Percentiles rank a stretch among this genome's conserved stretches.
Evolutionary conservation across 2,329 filamentous ascomycete species (phyloP).

Genomic region (Paramyrothecium sp.): DNA sequence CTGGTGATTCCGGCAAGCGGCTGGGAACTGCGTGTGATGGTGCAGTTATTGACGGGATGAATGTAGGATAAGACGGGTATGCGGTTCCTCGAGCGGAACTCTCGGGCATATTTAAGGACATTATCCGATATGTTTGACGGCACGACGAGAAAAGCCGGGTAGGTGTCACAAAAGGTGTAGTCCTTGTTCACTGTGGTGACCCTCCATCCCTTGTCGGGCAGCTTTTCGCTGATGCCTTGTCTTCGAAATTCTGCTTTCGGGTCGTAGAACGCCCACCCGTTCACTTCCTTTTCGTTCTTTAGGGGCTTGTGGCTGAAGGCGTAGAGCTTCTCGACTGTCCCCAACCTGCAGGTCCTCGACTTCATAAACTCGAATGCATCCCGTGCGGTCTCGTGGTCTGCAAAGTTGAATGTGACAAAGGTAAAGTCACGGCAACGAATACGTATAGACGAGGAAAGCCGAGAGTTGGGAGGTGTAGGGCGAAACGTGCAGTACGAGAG

Average conservation of each 20-base stretch:
- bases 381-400: constrained; percentile 69
- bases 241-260: constrained; percentile 80
- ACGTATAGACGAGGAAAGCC: constrained; percentile 77
- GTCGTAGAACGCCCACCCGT: constrained; percentile 85
- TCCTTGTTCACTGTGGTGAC: constrained; percentile 87
- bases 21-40: constrained; percentile 92
- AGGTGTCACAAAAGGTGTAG: constrained; percentile 89
- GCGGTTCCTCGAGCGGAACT: constrained; percentile 83
- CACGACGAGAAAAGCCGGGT: constrained; percentile 81
- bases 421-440: constrained; percentile 91
- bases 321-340: constrained; percentile 83
- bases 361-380: constrained; percentile 89
- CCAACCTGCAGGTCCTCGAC: constrained; percentile 75
- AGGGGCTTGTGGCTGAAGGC: constrained; percentile 83
- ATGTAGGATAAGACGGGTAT: constrained; percentile 91
- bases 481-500: constrained; percentile 78
- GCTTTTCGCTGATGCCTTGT: constrained; percentile 82
- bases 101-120: constrained; percentile 87
- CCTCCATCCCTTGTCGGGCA: constrained; percentile 78
- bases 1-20: constrained; percentile 82
- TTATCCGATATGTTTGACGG: constrained; percentile 94
- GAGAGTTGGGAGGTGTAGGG: constrained; percentile 67
- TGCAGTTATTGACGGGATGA: constrained; percentile 96
- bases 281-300: constrained; percentile 68
- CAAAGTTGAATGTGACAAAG: constrained; percentile 88